These are phyloP conservation scores for Mycosarcoma mackinlayi DNA, from an alignment of 1,284 basidiomycete species.

Conservation along the genomic window DNA sequence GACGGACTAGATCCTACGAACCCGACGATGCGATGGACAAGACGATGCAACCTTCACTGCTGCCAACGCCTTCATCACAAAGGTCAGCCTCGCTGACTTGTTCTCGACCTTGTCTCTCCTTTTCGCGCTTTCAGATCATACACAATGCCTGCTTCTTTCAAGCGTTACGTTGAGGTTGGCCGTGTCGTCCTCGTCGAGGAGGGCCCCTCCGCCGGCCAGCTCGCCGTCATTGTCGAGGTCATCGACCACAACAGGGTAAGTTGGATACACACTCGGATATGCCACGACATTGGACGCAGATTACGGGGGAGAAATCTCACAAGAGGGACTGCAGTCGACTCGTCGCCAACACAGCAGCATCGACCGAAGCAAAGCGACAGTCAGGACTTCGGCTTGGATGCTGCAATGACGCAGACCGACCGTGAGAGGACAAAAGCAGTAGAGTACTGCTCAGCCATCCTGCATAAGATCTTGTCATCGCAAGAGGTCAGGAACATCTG, in stretches of 20 bases:
- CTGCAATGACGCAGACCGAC: neutral
- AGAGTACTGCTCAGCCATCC: too few species aligned
- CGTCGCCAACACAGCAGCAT: neutral
- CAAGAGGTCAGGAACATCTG: too few species aligned
- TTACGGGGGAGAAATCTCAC: neutral
- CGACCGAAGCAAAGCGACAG: neutral
- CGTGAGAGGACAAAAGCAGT: too few species aligned
- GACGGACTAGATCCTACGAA: neutral
- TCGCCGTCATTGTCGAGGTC: constrained; percentile 96
- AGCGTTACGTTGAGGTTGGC: constrained; percentile 97
- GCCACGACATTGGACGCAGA: constrained; percentile 2
- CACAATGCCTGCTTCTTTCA: constrained; percentile 73
- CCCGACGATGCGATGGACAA: neutral
- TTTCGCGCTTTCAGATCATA: constrained; percentile 25
- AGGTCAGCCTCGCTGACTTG: constrained; percentile 18
- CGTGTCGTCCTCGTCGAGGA: constrained; percentile 95
- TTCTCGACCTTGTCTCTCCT: neutral
- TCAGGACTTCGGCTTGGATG: neutral
- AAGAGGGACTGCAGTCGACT: neutral
- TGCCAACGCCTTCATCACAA: neutral
- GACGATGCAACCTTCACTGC: constrained; percentile 16
- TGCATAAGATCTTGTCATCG: too few species aligned
- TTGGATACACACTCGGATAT: constrained; percentile 21
- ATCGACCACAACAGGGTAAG: constrained; percentile 98
- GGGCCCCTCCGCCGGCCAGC: constrained; percentile 85